Percentiles rank a stretch among this genome's conserved stretches.
phyloP scores from a whole-genome alignment of 2,329 filamentous ascomycete genomes.

The Fusarium redolens region DNA sequence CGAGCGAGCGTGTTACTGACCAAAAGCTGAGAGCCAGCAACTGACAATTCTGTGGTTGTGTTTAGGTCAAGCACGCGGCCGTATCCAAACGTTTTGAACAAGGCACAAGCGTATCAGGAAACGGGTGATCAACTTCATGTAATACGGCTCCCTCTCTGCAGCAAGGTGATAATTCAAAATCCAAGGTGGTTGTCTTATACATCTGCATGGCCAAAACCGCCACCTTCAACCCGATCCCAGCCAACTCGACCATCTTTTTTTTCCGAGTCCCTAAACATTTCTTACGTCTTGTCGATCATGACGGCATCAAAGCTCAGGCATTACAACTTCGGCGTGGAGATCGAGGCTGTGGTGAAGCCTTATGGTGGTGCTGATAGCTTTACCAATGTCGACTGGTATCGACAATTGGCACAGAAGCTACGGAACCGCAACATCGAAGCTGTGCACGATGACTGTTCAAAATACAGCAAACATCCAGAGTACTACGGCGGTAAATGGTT shows the following conservation, averaged over 20 bases:
- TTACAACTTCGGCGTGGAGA: slow-evolving; percentile 56
- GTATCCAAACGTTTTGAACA: slow-evolving; percentile 9
- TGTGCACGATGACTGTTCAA: slow-evolving; percentile 52
- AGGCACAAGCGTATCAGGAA: slow-evolving; percentile 6
- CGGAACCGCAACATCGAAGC: slow-evolving; percentile 53
- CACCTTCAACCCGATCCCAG: slow-evolving; percentile 1
- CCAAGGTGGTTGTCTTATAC: slow-evolving; percentile 14
- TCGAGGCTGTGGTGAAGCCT: slow-evolving; percentile 53
- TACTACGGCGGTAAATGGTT: slow-evolving; percentile 57
- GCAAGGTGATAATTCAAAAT: slow-evolving; percentile 4
- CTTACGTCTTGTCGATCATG: slow-evolving; percentile 15
- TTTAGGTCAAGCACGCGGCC: not conserved
- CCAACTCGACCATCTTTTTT: slow-evolving; percentile 10
- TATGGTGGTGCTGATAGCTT: slow-evolving; percentile 52
- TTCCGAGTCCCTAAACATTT: slow-evolving; percentile 4
- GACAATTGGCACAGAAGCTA: slow-evolving; percentile 53
- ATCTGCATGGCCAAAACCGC: slow-evolving; percentile 21
- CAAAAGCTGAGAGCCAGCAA: slow-evolving; percentile 21
- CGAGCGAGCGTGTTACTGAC: not conserved
- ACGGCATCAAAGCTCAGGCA: slow-evolving; percentile 45
- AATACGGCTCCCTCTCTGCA: not conserved
- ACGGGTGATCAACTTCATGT: slow-evolving; percentile 17
- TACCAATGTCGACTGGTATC: slow-evolving; percentile 55
- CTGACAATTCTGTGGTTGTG: slow-evolving; percentile 4
- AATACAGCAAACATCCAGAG: slow-evolving; percentile 55